phyloP scores from a whole-genome alignment of 2,329 filamentous ascomycete genomes.

The Nemania sp. region DNA sequence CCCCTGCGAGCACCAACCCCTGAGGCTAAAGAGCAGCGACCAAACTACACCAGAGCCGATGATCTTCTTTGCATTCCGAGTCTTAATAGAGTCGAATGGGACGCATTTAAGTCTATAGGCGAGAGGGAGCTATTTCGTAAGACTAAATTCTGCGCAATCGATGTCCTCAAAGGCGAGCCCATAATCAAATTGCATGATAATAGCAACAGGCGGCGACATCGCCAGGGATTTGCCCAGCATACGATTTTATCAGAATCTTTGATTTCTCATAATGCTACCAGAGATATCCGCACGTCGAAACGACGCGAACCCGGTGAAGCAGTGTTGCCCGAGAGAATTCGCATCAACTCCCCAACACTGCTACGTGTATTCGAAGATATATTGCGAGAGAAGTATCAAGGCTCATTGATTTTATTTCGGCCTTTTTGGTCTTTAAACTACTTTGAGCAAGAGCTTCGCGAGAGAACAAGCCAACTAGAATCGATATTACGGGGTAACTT shows the following conservation, averaged over 20 bases:
- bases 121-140: constrained; percentile 7
- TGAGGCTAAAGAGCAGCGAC: neutral
- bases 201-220: neutral
- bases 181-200: neutral
- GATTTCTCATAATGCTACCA: neutral
- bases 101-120: neutral
- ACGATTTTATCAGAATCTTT: neutral
- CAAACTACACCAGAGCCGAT: neutral
- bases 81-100: constrained; percentile 2
- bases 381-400: neutral
- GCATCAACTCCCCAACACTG: neutral
- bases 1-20: too few species aligned
- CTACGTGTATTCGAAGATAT: neutral
- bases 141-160: constrained; percentile 7
- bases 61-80: constrained; percentile 1
- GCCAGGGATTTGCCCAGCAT: neutral
- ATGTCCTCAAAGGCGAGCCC: constrained; percentile 7
- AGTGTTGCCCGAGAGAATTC: constrained; percentile 7
- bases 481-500: neutral
- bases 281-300: neutral
- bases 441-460: constrained; percentile 4
- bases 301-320: neutral
- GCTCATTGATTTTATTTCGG: constrained; percentile 8
- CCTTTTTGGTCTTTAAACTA: constrained; percentile 11
- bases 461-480: neutral